Evolutionary conservation across 768 basidiomycete species (phyloP).

Genomic region (Leccinum variicolor): DNA sequence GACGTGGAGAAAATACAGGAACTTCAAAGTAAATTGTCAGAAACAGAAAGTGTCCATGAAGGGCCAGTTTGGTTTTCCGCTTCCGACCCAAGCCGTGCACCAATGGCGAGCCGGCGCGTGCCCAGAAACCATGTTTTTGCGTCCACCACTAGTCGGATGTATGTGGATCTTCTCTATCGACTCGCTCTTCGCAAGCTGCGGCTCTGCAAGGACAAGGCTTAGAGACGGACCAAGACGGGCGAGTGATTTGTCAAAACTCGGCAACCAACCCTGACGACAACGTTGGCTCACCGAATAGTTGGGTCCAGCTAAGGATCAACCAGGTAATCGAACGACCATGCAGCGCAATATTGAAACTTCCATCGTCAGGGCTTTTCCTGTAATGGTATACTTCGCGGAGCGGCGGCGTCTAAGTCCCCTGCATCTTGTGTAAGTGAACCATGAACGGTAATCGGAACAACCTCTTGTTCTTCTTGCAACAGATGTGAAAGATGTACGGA

Average conservation of each 20-base stretch:
- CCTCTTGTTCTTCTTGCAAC: slow-evolving; percentile 3
- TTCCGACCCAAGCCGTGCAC: slow-evolving; percentile 9
- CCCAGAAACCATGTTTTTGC: slow-evolving; percentile 11
- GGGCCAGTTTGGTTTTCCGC: slow-evolving; percentile 16
- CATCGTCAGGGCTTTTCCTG: slow-evolving; percentile 2
- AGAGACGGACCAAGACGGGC: slow-evolving; percentile 5
- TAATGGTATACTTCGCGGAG: slow-evolving; percentile 3
- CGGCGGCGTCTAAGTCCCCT: neutral
- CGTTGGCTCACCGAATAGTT: slow-evolving; percentile 15
- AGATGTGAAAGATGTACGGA: neutral
- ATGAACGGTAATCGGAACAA: neutral
- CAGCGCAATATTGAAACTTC: slow-evolving; percentile 16
- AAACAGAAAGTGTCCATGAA: slow-evolving; percentile 7
- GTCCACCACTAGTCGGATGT: slow-evolving; percentile 8
- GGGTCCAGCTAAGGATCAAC: slow-evolving; percentile 18
- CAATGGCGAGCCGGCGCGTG: slow-evolving; percentile 4
- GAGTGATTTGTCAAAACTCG: slow-evolving; percentile 1
- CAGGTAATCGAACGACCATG: slow-evolving; percentile 17
- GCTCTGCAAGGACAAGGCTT: slow-evolving; percentile 2
- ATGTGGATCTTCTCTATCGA: slow-evolving; percentile 9
- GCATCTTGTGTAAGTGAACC: slow-evolving; percentile 8
- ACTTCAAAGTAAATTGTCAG: slow-evolving; percentile 1
- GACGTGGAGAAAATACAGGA: slow-evolving; percentile 1
- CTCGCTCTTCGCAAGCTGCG: neutral
- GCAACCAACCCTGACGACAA: slow-evolving; percentile 5